phyloP scores from a whole-genome alignment of 2,329 filamentous ascomycete genomes.

The Aureobasidium sp. region DNA sequence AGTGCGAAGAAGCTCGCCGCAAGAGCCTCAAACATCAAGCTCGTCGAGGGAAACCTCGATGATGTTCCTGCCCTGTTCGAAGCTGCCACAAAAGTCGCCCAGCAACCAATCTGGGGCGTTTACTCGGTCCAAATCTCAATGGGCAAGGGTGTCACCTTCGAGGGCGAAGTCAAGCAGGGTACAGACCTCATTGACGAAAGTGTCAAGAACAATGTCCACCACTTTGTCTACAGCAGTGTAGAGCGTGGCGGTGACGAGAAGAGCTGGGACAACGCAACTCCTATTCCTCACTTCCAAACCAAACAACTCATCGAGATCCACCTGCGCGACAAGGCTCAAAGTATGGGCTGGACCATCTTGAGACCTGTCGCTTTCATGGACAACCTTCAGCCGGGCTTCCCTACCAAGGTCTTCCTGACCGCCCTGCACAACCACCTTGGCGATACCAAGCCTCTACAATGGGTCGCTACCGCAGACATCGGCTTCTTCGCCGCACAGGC shows the following conservation, averaged over 20 bases:
- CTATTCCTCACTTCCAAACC: conserved; percentile 47
- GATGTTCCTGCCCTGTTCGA: conserved; percentile 43
- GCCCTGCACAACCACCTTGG: conserved; percentile 32
- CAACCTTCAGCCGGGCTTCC: conserved; percentile 43
- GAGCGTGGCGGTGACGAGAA: conserved; percentile 52
- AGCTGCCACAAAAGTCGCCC: conserved; percentile 25
- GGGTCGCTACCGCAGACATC: conserved; percentile 41
- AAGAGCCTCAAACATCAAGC: conserved; percentile 36
- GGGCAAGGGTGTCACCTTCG: conserved; percentile 34
- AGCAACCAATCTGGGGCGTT: conserved; percentile 36
- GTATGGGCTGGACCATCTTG: conserved; percentile 54
- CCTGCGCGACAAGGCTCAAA: conserved; percentile 39
- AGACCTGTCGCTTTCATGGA: conserved; percentile 58
- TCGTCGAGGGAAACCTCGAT: conserved; percentile 48
- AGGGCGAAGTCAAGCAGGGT: conserved; percentile 48
- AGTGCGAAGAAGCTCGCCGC: conserved; percentile 40
- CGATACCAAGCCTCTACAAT: conserved; percentile 26
- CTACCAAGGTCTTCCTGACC: conserved; percentile 43
- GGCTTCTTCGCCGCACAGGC: conserved; percentile 43
- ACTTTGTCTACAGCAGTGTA: conserved; percentile 57
- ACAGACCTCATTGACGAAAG: conserved; percentile 51
- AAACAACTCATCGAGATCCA: conserved; percentile 57
- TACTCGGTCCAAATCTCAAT: conserved; percentile 51
- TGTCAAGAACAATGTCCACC: conserved; percentile 46
- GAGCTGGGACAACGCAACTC: conserved; percentile 46